These are phyloP conservation scores for Hyaloscypha finlandica DNA, from an alignment of 495 filamentous ascomycete species.

Conservation along the genomic window DNA sequence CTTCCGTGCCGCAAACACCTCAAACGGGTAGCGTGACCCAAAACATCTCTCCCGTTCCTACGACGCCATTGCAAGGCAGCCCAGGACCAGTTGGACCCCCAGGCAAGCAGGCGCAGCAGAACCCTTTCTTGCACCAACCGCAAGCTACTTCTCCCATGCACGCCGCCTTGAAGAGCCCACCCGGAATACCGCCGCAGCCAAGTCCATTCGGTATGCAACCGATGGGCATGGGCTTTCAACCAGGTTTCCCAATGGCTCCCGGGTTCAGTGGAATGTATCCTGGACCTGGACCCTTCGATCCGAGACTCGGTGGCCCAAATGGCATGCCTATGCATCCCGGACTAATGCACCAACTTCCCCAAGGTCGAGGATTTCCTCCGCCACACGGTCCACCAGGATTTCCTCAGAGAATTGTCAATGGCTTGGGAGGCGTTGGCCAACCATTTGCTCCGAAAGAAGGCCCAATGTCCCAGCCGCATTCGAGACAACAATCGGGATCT, in stretches of 20 bases:
- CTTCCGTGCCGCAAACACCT: slow-evolving; percentile 65
- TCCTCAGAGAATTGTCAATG: slow-evolving; percentile 42
- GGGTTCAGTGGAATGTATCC: slow-evolving; percentile 47
- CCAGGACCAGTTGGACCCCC: slow-evolving; percentile 53
- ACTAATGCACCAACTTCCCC: slow-evolving; percentile 60
- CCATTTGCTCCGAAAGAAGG: slow-evolving; percentile 31
- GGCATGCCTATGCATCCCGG: slow-evolving; percentile 57
- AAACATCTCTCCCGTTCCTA: slow-evolving; percentile 64
- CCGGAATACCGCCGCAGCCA: slow-evolving; percentile 44
- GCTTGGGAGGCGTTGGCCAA: slow-evolving; percentile 24
- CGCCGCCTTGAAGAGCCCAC: slow-evolving; percentile 42
- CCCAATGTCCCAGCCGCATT: slow-evolving; percentile 52
- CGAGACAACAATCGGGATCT: slow-evolving; percentile 60
- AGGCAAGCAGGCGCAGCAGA: slow-evolving; percentile 43
- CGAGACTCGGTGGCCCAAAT: slow-evolving; percentile 49
- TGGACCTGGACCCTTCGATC: slow-evolving; percentile 57
- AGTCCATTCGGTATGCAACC: slow-evolving; percentile 28
- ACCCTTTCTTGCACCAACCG: slow-evolving; percentile 40
- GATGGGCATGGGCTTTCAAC: slow-evolving; percentile 51
- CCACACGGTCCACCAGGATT: slow-evolving; percentile 60
- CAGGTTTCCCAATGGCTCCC: slow-evolving; percentile 55
- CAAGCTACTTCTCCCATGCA: slow-evolving; percentile 46
- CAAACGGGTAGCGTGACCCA: slow-evolving; percentile 59
- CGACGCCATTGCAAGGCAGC: slow-evolving; percentile 57
- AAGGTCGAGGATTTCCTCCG: slow-evolving; percentile 64